These are phyloP conservation scores for Volvox africanus DNA, from an alignment of 139 green algal species.

Conservation along the genomic window DNA sequence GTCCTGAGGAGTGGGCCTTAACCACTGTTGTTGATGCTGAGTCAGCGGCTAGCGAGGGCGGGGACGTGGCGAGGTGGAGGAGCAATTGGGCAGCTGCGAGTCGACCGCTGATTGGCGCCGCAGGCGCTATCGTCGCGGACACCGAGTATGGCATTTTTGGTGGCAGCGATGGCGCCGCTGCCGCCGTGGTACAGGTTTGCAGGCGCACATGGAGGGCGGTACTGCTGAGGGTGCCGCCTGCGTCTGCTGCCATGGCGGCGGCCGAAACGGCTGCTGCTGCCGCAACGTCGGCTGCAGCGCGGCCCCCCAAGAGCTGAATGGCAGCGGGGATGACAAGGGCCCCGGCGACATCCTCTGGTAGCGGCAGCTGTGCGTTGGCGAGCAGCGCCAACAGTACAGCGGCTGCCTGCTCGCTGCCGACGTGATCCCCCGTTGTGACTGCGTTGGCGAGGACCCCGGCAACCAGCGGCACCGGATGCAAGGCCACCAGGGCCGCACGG, in stretches of 20 bases:
- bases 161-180: not conserved
- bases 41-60: not conserved
- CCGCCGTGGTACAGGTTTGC: not conserved
- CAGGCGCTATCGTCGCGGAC: not conserved
- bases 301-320: not conserved
- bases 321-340: conserved; percentile 4
- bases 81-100: conserved; percentile 22
- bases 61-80: conserved; percentile 16
- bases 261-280: not conserved
- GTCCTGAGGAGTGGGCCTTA: not conserved
- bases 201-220: conserved; percentile 1
- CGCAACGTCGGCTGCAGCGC: not conserved
- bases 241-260: not conserved
- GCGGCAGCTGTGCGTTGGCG: not conserved
- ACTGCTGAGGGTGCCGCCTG: conserved; percentile 14
- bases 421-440: not conserved
- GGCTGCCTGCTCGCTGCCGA: not conserved
- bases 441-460: not conserved
- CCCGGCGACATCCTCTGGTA: conserved; percentile 1
- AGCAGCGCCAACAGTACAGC: conserved; percentile 32
- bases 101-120: not conserved
- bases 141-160: not conserved
- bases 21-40: not conserved
- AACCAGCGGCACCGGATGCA: conserved; percentile 41
- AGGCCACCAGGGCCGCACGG: conserved; percentile 17